A percentile compares a stretch with the other conserved stretches of the same genome.
Conservation (phyloP, 345 rosid genomes). For the Populus alba region DNA sequence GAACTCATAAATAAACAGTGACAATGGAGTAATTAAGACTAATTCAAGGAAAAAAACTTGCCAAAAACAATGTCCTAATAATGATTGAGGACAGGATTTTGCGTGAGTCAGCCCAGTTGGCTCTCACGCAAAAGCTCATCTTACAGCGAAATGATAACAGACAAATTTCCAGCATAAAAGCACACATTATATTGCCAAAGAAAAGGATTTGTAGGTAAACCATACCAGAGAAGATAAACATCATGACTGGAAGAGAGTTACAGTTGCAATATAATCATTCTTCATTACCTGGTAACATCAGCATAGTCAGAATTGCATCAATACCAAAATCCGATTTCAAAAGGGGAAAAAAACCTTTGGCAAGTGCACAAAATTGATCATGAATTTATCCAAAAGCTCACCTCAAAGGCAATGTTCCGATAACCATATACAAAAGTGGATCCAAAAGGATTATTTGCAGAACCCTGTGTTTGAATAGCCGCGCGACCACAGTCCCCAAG, state of each 20-base stretch:
- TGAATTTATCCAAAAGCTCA: constrained; percentile 17
- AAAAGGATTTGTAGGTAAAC: neutral
- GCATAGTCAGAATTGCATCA: constrained; percentile 9
- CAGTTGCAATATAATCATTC: constrained; percentile 82
- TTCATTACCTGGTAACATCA: constrained; percentile 79
- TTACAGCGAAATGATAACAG: neutral
- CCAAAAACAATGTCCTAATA: neutral
- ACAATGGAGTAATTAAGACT: neutral
- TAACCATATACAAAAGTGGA: constrained; percentile 94
- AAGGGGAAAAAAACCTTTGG: neutral
- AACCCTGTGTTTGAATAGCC: constrained; percentile 96
- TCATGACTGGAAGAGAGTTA: constrained; percentile 86
- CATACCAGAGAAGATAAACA: constrained; percentile 12
- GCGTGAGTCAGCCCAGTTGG: neutral
- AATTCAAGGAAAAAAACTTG: neutral
- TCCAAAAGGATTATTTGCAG: constrained; percentile 91
- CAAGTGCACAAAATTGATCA: neutral
- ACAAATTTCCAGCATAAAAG: neutral
- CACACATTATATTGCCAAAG: neutral
- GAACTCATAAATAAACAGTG: neutral
- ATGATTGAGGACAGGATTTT: neutral
- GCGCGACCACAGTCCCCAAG: constrained; percentile 98
- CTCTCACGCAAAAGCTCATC: neutral
- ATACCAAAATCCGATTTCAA: neutral
- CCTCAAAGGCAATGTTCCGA: constrained; percentile 95